Evolutionary conservation across 768 basidiomycete genomes (phyloP).

Genomic region (Dentipellis sp.): DNA sequence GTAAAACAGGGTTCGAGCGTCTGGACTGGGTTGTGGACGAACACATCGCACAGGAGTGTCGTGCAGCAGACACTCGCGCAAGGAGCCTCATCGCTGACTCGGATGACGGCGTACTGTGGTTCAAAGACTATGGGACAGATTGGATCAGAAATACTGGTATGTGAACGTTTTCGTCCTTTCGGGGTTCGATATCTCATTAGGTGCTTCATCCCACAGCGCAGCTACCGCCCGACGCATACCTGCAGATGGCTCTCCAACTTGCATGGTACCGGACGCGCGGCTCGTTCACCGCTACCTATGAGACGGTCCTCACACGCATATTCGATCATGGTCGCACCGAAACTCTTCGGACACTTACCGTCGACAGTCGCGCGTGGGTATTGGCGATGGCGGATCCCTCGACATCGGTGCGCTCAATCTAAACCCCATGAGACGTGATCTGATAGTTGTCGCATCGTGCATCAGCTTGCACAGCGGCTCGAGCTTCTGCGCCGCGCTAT

Average conservation of each 20-base stretch:
- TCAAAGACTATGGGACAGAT: slow-evolving; percentile 70
- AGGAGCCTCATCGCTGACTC: slow-evolving; percentile 60
- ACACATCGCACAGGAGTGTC: slow-evolving; percentile 44
- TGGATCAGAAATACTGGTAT: slow-evolving; percentile 77
- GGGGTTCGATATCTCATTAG: background rate
- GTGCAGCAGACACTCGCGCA: slow-evolving; percentile 48
- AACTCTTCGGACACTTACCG: slow-evolving; percentile 69
- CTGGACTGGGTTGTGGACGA: slow-evolving; percentile 73
- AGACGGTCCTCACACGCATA: slow-evolving; percentile 82
- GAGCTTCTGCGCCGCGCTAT: slow-evolving; percentile 58
- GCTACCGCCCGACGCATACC: slow-evolving; percentile 69
- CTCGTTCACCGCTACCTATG: slow-evolving; percentile 81
- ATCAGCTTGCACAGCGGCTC: slow-evolving; percentile 25
- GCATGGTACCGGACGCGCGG: slow-evolving; percentile 81
- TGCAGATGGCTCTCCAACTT: slow-evolving; percentile 88
- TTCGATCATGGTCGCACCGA: slow-evolving; percentile 88
- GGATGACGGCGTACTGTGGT: slow-evolving; percentile 78
- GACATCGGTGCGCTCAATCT: slow-evolving; percentile 31
- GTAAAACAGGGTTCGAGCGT: slow-evolving; percentile 38
- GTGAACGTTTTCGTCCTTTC: slow-evolving; percentile 17
- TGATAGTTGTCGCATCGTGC: background rate
- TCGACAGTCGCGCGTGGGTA: slow-evolving; percentile 70
- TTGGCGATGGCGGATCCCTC: slow-evolving; percentile 57
- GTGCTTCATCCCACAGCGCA: slow-evolving; percentile 28
- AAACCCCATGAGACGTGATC: background rate